A percentile compares a stretch with the other conserved stretches of the same genome.
These are phyloP conservation scores for Phallus indusiatus DNA, from an alignment of 768 basidiomycete species.

Conservation along the genomic window DNA sequence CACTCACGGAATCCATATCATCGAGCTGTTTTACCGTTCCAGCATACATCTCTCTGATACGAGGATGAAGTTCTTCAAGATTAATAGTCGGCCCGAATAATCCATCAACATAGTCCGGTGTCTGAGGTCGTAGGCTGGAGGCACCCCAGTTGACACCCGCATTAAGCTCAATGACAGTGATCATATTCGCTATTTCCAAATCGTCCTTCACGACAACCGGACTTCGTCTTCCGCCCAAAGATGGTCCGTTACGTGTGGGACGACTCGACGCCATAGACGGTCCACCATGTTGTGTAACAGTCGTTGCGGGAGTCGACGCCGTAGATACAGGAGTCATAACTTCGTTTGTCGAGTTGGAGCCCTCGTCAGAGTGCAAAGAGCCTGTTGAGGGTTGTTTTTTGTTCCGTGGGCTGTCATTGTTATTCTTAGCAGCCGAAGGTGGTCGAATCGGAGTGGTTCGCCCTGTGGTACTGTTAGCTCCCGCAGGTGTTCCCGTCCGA, in stretches of 20 bases:
- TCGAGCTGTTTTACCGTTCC: slow-evolving; percentile 64
- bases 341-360: background rate
- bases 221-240: slow-evolving; percentile 23
- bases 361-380: background rate
- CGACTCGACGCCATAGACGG: no score
- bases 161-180: slow-evolving; percentile 74
- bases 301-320: slow-evolving; percentile 13
- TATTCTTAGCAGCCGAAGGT: slow-evolving; percentile 1
- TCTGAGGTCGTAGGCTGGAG: slow-evolving; percentile 23
- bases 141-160: slow-evolving; percentile 21
- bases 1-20: slow-evolving; percentile 66
- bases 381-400: slow-evolving; percentile 4
- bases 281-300: slow-evolving; percentile 1
- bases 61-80: slow-evolving; percentile 56
- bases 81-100: slow-evolving; percentile 62
- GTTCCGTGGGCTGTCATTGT: slow-evolving; percentile 1
- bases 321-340: background rate
- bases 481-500: background rate
- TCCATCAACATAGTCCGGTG: slow-evolving; percentile 54
- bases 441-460: background rate
- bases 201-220: slow-evolving; percentile 62
- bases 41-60: slow-evolving; percentile 61
- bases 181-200: slow-evolving; percentile 79
- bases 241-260: background rate
- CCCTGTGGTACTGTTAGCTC: background rate